These are phyloP conservation scores for Sarcodon sp. DNA, from an alignment of 768 basidiomycete genomes.

Conservation along the genomic window DNA sequence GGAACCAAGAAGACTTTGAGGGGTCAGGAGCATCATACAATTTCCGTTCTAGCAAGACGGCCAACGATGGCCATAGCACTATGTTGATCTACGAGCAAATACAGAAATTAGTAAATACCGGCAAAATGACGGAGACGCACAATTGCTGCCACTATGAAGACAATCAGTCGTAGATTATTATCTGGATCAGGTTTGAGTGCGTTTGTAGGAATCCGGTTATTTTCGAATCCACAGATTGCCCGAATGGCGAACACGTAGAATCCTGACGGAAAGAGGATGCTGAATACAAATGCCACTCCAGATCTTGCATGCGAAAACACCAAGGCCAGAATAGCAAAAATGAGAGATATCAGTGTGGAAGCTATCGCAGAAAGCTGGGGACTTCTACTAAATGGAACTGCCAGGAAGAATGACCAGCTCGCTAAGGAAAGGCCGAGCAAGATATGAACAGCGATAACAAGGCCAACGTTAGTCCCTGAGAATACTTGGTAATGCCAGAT, in stretches of 20 bases:
- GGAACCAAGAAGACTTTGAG: conserved; percentile 5
- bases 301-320: conserved; percentile 28
- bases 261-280: conserved; percentile 61
- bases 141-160: conserved; percentile 48
- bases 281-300: conserved; percentile 44
- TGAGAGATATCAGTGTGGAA: conserved; percentile 50
- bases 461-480: conserved; percentile 37
- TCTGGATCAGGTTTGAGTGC: conserved; percentile 50
- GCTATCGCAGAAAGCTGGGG: conserved; percentile 59
- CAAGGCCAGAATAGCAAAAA: conserved; percentile 56
- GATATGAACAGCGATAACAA: conserved; percentile 53
- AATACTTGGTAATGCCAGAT: conserved; percentile 63
- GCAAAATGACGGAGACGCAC: conserved; percentile 25
- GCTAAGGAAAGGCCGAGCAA: conserved; percentile 55
- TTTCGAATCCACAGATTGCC: conserved; percentile 58
- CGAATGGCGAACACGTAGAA: conserved; percentile 66
- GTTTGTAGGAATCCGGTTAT: conserved; percentile 39
- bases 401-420: conserved; percentile 61
- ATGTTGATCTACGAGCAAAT: conserved; percentile 38
- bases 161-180: conserved; percentile 35
- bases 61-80: conserved; percentile 65
- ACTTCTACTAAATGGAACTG: conserved; percentile 58
- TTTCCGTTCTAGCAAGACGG: conserved; percentile 39
- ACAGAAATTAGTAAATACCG: not conserved
- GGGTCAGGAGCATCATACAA: conserved; percentile 48